Conservation (phyloP, 345 rosid species). For the Euphorbia pulcherrima region DNA sequence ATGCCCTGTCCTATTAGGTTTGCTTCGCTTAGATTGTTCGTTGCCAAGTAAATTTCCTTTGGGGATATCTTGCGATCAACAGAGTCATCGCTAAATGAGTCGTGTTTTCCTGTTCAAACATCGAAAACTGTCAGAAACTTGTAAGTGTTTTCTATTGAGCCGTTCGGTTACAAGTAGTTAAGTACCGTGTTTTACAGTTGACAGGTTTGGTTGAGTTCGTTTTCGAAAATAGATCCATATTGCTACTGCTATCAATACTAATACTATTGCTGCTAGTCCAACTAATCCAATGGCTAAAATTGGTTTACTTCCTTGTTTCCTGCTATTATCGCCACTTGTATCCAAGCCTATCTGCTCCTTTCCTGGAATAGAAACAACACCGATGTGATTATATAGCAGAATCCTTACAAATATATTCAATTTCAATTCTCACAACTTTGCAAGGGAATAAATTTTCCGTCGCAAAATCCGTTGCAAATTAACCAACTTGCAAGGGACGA, state of each 20-base stretch:
- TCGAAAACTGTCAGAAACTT: background rate
- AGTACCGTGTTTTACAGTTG: slow-evolving; percentile 26
- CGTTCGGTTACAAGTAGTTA: background rate
- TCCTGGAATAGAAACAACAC: slow-evolving; percentile 11
- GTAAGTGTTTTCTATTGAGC: background rate
- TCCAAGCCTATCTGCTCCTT: slow-evolving; percentile 14
- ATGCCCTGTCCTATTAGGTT: slow-evolving; percentile 64
- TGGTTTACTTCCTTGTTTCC: slow-evolving; percentile 28
- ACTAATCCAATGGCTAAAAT: slow-evolving; percentile 29
- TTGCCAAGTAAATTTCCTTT: slow-evolving; percentile 46
- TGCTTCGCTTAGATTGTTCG: slow-evolving; percentile 41
- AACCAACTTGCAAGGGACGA: too few relatives aligned
- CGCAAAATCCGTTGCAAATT: too few relatives aligned
- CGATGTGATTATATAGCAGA: too few relatives aligned
- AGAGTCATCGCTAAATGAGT: slow-evolving; percentile 21
- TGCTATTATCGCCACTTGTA: background rate
- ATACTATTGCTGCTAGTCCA: slow-evolving; percentile 24
- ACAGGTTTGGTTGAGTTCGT: slow-evolving; percentile 10
- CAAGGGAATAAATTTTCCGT: too few relatives aligned
- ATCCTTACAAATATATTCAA: too few relatives aligned
- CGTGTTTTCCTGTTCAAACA: slow-evolving; percentile 22
- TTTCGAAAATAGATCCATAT: slow-evolving; percentile 26
- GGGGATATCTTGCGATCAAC: slow-evolving; percentile 33
- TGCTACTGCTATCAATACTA: slow-evolving; percentile 20
- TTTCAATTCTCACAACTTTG: too few relatives aligned